Base-by-base conservation (phyloP, 1,139 yeast genomes). In the Pichia sp. region DNA sequence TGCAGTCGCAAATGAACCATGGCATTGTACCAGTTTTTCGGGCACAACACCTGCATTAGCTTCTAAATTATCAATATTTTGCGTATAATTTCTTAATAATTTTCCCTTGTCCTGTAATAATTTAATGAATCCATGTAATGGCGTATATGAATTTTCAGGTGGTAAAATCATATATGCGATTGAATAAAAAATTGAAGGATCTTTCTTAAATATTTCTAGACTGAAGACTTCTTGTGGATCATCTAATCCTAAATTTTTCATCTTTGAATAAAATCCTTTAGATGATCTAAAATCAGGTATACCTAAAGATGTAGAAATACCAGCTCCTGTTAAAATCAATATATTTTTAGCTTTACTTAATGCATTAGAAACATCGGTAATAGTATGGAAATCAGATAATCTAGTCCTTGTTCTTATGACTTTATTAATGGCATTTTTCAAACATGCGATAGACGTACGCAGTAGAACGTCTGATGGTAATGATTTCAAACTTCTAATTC, bases 221-320 rank as follows among this genome's bases (percentile, higher is more conserved):
- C 87, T 91, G 62, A 91, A 91, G 33, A 91, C 96, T 56, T 88
- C 96, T 60, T 91, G 97, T 0, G 97, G 97, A 55, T 91, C 97
- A 42, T 75, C 75, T 29, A 89, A 66, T 0, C 95, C 95, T 41
- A 86, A 59, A 52, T 76, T 72, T 41, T 72, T 70, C 48, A 91
- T 74, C 55, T 76, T 75, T 2, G 87, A 72, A 61, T 91, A 91
- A 46, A 91, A 77, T 34, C 98, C 98, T 50, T 83, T 71, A 9
- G 88, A 78, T 0, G 96, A 88, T 56, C 98, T 74, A 64, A 91
- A 91, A 63, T 91, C 98, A 15, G 96, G 98, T 37, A 89, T 89
- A 1, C 97, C 97, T 23, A 95, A 88, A 1, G 84, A 70, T 0
- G 97, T 89, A 7, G 96, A 86, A 34, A 91, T 88, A 16, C 98